A percentile compares a stretch with the other conserved stretches of the same genome.
Evolutionary conservation across 352 stramenopile species (phyloP).

Genomic region (Pilasporangium apinafurcum): DNA sequence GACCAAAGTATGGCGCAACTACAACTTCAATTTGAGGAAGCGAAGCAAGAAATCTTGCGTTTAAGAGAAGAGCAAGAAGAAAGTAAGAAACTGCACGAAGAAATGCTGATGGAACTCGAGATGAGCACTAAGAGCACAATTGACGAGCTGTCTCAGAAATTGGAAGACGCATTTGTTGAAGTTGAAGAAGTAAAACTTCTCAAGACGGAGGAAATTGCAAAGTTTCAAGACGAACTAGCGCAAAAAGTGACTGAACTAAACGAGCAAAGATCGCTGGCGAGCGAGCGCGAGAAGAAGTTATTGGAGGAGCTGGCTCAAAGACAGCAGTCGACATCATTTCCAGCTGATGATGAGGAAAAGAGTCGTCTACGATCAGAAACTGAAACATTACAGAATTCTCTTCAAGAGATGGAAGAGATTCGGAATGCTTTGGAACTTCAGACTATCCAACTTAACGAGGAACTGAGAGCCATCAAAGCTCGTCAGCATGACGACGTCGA

Average conservation of each 20-base stretch:
- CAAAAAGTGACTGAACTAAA: conserved; percentile 8
- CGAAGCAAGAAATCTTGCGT: conserved; percentile 8
- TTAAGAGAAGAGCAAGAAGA: conserved; percentile 8
- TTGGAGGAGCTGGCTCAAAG: no score
- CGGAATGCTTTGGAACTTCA: neutral
- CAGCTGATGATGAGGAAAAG: neutral
- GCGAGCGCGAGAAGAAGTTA: no score
- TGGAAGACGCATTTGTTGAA: conserved; percentile 20
- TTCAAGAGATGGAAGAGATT: conserved; percentile 4
- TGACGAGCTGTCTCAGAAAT: conserved; percentile 15
- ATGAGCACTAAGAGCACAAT: conserved; percentile 4
- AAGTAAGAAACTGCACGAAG: conserved; percentile 8
- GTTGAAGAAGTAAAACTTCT: conserved; percentile 20
- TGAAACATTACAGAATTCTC: neutral
- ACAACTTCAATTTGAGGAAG: conserved; percentile 2
- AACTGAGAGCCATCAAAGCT: conserved; percentile 1
- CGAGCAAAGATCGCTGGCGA: no score
- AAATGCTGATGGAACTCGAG: conserved; percentile 7
- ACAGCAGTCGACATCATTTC: neutral
- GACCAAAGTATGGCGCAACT: conserved; percentile 6
- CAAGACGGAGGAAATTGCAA: conserved; percentile 16
- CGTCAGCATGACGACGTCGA: neutral
- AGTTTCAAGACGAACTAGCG: conserved; percentile 18
- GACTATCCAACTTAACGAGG: conserved; percentile 1
- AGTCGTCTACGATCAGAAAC: conserved; percentile 1